Base-by-base conservation (phyloP, 1,284 basidiomycete species). In the Ustilago nuda region DNA sequence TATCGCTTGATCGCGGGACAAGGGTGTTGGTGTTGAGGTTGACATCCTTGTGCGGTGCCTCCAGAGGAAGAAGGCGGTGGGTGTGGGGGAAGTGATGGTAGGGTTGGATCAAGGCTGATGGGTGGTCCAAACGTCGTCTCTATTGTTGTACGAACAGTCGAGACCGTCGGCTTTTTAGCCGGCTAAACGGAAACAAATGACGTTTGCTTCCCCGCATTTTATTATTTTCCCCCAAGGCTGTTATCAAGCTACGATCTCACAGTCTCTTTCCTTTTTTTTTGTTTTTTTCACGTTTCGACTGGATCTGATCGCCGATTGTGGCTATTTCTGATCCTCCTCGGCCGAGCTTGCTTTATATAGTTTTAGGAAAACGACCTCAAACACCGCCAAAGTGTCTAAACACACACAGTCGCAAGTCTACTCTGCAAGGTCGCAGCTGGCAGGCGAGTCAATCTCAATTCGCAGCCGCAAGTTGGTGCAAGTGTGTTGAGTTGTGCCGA, bases 1-100 rank as follows among this genome's bases (percentile, higher is more conserved):
- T 11, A 76, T 48, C 8, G 74, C 74, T 43, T 72, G 66, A 11
- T 76, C 70, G 43, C 54, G 61, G n/a, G 74, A 46, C 8, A 76
- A 52, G 11, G 41, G 32, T 15, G 30, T 45, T 7, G 74, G 70
- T 4, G 43, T 61, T 17, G 15, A n/a, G 19, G 23, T 60, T 32
- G 72, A 64, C 61, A 58, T 56, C 13, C 23, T 41, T 19, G 48
- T n/a, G 13, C 11, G 55, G 58, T 37, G 36, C 13, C 36, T 37
- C 1, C 13, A 8, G 8, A 37, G 39, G 17, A 15, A 41, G n/a
- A 45, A 7, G n/a, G 43, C 19, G 43, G n/a, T n/a, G n/a, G n/a
- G n/a, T n/a, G n/a, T n/a, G 17, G 43, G 43, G 17, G n/a, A 6
- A 45, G n/a, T 19, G 48, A 48, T 7, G 59, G 45, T 27, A 54